Evolutionary conservation across 2,329 filamentous ascomycete genomes (phyloP).

Genomic region (Arthrobotrys sinensis): DNA sequence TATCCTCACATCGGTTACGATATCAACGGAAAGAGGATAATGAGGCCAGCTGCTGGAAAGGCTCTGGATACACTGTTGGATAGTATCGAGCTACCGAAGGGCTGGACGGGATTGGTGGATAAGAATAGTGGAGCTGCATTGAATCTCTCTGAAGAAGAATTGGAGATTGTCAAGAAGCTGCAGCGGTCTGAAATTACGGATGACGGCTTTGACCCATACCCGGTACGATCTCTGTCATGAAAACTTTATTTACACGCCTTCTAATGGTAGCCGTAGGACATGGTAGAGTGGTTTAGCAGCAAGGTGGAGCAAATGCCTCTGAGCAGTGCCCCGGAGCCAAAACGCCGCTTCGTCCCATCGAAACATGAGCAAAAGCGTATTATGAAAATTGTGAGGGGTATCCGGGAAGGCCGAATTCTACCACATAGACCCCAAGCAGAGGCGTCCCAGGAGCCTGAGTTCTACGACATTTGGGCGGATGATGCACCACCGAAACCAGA

Average conservation of each 20-base stretch:
- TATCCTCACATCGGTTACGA: slow-evolving; percentile 99
- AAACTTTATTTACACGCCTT: not conserved
- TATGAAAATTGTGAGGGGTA: slow-evolving; percentile 97
- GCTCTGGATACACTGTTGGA: slow-evolving; percentile 93
- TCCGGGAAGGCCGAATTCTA: slow-evolving; percentile 91
- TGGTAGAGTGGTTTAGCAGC: slow-evolving; percentile 93
- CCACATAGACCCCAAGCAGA: slow-evolving; percentile 87
- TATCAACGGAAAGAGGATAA: slow-evolving; percentile 98
- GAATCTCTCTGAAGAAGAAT: slow-evolving; percentile 86
- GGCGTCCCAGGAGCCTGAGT: slow-evolving; percentile 78
- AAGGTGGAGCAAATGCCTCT: slow-evolving; percentile 94
- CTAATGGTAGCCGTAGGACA: slow-evolving; percentile 72
- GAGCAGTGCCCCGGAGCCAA: slow-evolving; percentile 94
- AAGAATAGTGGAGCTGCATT: slow-evolving; percentile 93
- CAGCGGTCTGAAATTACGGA: slow-evolving; percentile 86
- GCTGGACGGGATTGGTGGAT: slow-evolving; percentile 96
- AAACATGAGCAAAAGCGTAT: slow-evolving; percentile 97
- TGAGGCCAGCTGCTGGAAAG: slow-evolving; percentile 93
- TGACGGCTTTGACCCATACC: slow-evolving; percentile 93
- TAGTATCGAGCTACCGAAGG: slow-evolving; percentile 96
- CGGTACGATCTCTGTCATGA: slow-evolving; percentile 71
- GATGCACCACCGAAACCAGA: slow-evolving; percentile 82
- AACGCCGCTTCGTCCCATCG: slow-evolving; percentile 93
- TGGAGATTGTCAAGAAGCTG: slow-evolving; percentile 88
- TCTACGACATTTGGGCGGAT: slow-evolving; percentile 95